Percentiles rank a stretch among this genome's conserved stretches.
These are phyloP conservation scores for Hypoxylon sp. DNA, from an alignment of 2,329 filamentous ascomycete species.

Conservation along the genomic window DNA sequence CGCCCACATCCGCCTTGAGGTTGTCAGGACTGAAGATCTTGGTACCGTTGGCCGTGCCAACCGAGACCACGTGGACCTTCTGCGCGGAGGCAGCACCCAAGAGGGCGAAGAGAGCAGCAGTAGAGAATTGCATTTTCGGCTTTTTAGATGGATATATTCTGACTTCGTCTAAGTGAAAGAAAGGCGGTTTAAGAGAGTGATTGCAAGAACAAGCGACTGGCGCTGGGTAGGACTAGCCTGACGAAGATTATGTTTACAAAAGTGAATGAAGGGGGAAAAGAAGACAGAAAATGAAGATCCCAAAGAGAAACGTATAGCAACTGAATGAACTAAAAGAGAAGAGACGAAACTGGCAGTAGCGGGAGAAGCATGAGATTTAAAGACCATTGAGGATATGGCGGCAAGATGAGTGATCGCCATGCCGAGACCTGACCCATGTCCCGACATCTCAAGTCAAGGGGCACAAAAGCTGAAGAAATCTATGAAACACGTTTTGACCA, in stretches of 20 bases:
- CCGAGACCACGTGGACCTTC: constrained; percentile 74
- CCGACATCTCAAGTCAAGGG: constrained; percentile 47
- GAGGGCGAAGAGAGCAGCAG: constrained; percentile 64
- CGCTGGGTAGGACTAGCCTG: constrained; percentile 68
- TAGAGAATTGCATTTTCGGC: constrained; percentile 68
- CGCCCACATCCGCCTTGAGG: constrained; percentile 73
- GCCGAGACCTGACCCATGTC: constrained; percentile 53
- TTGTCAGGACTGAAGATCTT: constrained; percentile 77
- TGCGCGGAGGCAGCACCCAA: constrained; percentile 60
- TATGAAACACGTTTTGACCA: constrained; percentile 56
- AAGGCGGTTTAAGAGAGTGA: constrained; percentile 51
- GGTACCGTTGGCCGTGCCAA: constrained; percentile 69
- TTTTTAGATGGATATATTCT: constrained; percentile 37
- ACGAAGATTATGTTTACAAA: constrained; percentile 49
- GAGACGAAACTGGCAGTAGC: constrained; percentile 49
- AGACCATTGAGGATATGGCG: constrained; percentile 49
- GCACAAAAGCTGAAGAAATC: constrained; percentile 46
- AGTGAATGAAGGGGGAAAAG: constrained; percentile 29
- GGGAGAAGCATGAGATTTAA: constrained; percentile 62
- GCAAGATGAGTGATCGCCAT: constrained; percentile 58
- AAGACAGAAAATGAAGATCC: constrained; percentile 51
- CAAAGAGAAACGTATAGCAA: constrained; percentile 48
- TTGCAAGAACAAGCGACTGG: constrained; percentile 60
- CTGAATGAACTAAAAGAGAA: constrained; percentile 50
- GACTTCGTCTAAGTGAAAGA: constrained; percentile 48